Percentiles rank a stretch among this genome's conserved stretches.
Conservation (phyloP, 495 filamentous ascomycete genomes). For the Diplogelasinospora grovesii region DNA sequence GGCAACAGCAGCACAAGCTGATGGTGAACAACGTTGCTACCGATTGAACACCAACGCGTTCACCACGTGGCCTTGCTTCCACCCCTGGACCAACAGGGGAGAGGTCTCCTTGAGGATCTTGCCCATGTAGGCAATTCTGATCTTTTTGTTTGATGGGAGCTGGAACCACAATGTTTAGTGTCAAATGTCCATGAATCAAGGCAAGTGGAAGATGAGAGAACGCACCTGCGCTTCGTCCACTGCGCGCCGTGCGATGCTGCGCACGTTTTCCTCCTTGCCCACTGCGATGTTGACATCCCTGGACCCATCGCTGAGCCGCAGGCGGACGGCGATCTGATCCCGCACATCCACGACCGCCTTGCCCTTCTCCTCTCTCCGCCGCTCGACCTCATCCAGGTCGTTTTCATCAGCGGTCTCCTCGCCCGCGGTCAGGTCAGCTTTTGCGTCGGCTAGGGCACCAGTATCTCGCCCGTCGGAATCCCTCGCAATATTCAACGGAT, state of each 20-base stretch:
- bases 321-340: slow-evolving; percentile 55
- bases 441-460: slow-evolving; percentile 35
- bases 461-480: slow-evolving; percentile 23
- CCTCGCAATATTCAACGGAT: slow-evolving; percentile 62
- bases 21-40: slow-evolving; percentile 22
- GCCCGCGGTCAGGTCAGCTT: slow-evolving; percentile 37
- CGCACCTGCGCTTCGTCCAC: slow-evolving; percentile 60
- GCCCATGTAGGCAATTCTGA: slow-evolving; percentile 73
- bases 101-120: slow-evolving; percentile 64
- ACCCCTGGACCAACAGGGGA: slow-evolving; percentile 61
- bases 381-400: slow-evolving; percentile 46
- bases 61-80: slow-evolving; percentile 67
- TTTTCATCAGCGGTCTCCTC: slow-evolving; percentile 33
- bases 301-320: slow-evolving; percentile 64
- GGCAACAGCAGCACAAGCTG: too few relatives aligned
- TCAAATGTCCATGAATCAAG: too few relatives aligned
- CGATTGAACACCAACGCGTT: slow-evolving; percentile 68
- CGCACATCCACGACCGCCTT: slow-evolving; percentile 42
- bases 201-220: too few relatives aligned
- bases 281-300: slow-evolving; percentile 58
- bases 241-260: slow-evolving; percentile 54
- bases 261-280: slow-evolving; percentile 55
- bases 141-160: slow-evolving; percentile 46
- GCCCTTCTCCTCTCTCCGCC: slow-evolving; percentile 60
- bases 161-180: slow-evolving; percentile 13